Base-by-base conservation (phyloP, 2,329 filamentous ascomycete species). In the Akanthomyces lecanii region DNA sequence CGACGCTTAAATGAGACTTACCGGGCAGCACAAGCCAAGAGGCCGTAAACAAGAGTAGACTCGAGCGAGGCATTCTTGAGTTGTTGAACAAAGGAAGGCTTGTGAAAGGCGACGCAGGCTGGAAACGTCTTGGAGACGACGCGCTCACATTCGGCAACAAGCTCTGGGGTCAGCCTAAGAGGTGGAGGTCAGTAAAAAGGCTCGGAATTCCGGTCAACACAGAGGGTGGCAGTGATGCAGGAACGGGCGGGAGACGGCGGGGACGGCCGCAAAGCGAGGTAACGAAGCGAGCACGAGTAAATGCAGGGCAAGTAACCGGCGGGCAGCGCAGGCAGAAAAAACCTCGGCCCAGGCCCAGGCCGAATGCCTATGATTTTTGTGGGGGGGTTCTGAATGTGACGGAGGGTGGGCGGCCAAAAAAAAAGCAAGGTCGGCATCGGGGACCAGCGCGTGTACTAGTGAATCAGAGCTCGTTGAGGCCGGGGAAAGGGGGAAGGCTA, bases 21-120 rank as follows among this genome's bases (percentile, higher is more conserved):
- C 83, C 84, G 76, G 65, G 84, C 81, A 64, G 82, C 84, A 54
- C 79, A 83, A 54, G 82, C 83, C 68, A 86, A 75, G 40, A 86
- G 79, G 16, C 83, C 84, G 65, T 85, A 84, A 62, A 85, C 78
- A 66, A 86, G 81, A 54, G 81, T 82, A 36, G 80, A 75, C 63
- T 86, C 84, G 40, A 86, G 77, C 2, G 79, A 78, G 25, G 77
- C 79, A 67, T 78, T 83, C 76, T 85, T 86, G 57, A 86, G 77
- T 70, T 85, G 84, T 73, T 85, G 82, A 40, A 86, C 72, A 72
- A 86, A 86, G 2, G 83, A 83, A 8, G 84, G 83, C 75, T 85
- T 86, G 76, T 86, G 84, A 71, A 86, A 86, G 69, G 83, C 84
- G 48, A 86, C 82, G 70, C 83, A 86, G 65, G 84, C 82, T 45